Conservation (phyloP, 495 filamentous ascomycete genomes). For the Mytilinidion resinicola region DNA sequence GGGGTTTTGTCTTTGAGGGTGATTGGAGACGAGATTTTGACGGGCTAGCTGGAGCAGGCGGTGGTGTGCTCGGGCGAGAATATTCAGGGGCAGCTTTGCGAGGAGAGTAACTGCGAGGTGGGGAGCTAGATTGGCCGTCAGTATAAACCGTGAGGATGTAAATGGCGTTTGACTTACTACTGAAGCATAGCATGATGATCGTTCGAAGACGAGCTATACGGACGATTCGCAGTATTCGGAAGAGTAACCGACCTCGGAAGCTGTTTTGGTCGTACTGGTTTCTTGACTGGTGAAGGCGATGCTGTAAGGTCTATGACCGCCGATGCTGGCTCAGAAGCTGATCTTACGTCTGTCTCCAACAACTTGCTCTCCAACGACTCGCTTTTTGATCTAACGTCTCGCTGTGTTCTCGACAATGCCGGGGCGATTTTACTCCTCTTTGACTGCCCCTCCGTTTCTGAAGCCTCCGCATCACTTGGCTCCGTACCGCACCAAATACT, state of each 20-base stretch:
- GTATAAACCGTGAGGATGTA: neutral
- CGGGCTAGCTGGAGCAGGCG: conserved; percentile 39
- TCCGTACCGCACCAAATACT: conserved; percentile 30
- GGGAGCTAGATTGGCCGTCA: conserved; percentile 19
- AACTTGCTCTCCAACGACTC: neutral
- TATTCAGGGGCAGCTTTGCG: conserved; percentile 18
- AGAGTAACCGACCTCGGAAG: neutral
- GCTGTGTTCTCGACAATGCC: too few relatives aligned
- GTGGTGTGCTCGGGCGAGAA: conserved; percentile 24
- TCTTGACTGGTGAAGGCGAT: conserved; percentile 6
- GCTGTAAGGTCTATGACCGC: conserved; percentile 21
- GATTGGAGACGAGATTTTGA: conserved; percentile 43
- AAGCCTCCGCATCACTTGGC: conserved; percentile 21
- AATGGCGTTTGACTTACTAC: conserved; percentile 17
- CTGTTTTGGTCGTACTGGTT: neutral
- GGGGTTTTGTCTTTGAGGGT: conserved; percentile 44
- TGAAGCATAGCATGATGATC: conserved; percentile 21
- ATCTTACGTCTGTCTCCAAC: neutral
- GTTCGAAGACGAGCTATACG: conserved; percentile 26
- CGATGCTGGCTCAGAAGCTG: conserved; percentile 11
- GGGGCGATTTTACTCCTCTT: conserved; percentile 1
- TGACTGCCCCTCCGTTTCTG: neutral
- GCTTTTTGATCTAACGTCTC: conserved; percentile 3
- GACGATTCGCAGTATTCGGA: conserved; percentile 12
- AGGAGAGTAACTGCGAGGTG: conserved; percentile 29